phyloP scores from a whole-genome alignment of 495 filamentous ascomycete genomes.

The Immersiella caudata region DNA sequence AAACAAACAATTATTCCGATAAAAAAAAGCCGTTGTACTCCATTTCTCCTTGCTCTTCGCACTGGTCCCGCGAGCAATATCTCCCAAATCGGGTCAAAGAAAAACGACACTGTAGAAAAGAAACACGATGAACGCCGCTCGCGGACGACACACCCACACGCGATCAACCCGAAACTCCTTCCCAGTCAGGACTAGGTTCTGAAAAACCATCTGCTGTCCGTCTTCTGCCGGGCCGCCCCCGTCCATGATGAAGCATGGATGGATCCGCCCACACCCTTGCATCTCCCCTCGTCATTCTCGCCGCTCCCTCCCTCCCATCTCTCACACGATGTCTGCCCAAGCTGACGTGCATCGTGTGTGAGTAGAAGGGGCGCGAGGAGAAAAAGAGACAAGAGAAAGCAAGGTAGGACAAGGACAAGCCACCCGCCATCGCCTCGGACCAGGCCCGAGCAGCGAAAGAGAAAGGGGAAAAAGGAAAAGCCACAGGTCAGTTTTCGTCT shows the following conservation, averaged over 20 bases:
- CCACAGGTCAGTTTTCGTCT: constrained; percentile 5
- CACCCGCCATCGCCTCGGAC: neutral
- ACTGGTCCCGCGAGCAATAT: constrained; percentile 2
- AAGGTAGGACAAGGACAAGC: constrained; percentile 2
- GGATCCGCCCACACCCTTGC: neutral
- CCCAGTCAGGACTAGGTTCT: constrained; percentile 2
- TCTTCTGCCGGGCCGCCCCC: constrained; percentile 4
- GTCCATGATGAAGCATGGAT: no score
- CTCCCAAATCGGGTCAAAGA: constrained; percentile 6
- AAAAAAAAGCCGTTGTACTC: constrained; percentile 2
- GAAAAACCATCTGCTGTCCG: neutral
- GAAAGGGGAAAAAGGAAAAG: neutral
- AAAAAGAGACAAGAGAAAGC: neutral
- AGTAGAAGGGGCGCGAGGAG: neutral
- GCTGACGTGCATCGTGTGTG: constrained; percentile 8
- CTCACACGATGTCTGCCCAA: neutral
- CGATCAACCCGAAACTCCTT: constrained; percentile 1
- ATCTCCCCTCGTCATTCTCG: neutral
- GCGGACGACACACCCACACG: neutral
- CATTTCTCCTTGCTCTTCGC: constrained; percentile 1
- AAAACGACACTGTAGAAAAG: constrained; percentile 21
- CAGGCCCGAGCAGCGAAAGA: neutral
- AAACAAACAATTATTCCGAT: neutral
- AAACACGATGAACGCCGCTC: neutral
- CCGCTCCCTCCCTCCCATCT: no score